Conservation (phyloP, 2,329 filamentous ascomycete genomes). For the Colletotrichum abscissum region DNA sequence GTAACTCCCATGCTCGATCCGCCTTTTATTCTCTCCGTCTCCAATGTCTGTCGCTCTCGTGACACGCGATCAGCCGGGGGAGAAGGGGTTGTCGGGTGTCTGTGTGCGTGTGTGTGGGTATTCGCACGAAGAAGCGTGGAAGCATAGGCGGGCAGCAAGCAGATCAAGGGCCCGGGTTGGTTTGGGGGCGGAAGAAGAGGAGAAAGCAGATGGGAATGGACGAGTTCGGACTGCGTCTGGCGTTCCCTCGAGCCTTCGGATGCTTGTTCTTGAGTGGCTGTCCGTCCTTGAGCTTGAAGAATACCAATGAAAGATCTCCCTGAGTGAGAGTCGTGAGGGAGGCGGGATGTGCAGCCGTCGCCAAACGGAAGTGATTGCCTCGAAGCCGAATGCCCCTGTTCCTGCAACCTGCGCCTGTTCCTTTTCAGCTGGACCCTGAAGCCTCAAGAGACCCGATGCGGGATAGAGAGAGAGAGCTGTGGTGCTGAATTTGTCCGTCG, state of each 20-base stretch:
- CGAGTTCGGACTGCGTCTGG: background rate
- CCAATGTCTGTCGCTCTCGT: slow-evolving; percentile 19
- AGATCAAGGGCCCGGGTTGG: slow-evolving; percentile 17
- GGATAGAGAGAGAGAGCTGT: slow-evolving; percentile 1
- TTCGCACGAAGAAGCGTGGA: background rate
- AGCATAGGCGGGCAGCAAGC: slow-evolving; percentile 2
- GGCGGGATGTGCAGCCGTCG: slow-evolving; percentile 27
- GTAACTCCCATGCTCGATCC: slow-evolving; percentile 4
- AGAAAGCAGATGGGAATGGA: background rate
- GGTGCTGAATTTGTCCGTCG: slow-evolving; percentile 10
- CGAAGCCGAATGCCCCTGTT: slow-evolving; percentile 27
- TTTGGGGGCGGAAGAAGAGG: background rate
- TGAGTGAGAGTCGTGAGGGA: background rate
- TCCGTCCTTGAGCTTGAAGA: background rate
- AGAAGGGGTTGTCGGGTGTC: background rate
- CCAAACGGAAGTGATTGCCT: slow-evolving; percentile 31
- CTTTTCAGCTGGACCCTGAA: slow-evolving; percentile 31
- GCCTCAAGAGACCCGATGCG: slow-evolving; percentile 13
- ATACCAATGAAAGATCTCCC: background rate
- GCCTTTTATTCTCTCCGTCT: background rate
- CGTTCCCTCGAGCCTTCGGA: background rate
- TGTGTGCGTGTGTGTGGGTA: background rate
- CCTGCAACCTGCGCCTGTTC: slow-evolving; percentile 19
- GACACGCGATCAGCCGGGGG: slow-evolving; percentile 30
- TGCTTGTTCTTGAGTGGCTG: background rate